Evolutionary conservation across 306 rosid genomes (phyloP).

Genomic region (Cercis canadensis): DNA sequence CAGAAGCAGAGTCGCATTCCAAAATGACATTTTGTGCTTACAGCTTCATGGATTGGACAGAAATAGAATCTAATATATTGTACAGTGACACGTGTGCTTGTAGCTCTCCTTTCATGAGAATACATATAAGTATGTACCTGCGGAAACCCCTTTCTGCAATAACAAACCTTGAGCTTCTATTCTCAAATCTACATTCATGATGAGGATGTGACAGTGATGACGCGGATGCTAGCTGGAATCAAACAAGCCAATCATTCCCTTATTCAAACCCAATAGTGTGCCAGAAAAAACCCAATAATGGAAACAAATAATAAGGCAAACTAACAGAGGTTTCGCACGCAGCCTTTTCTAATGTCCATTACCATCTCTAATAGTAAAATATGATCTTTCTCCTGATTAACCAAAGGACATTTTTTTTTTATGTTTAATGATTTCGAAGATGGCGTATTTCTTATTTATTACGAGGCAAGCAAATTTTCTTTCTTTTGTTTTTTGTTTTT

Average conservation of each 20-base stretch:
- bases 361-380: not conserved
- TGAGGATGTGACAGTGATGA: constrained; percentile 38
- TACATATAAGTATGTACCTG: constrained; percentile 15
- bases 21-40: constrained; percentile 31
- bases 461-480: not conserved
- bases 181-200: constrained; percentile 22
- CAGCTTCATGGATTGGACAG: constrained; percentile 49
- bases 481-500: not conserved
- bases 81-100: constrained; percentile 34
- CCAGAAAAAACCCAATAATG: not conserved
- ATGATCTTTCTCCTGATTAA: no score
- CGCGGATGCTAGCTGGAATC: not conserved
- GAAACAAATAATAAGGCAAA: not conserved
- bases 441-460: no score
- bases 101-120: constrained; percentile 11
- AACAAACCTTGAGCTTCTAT: constrained; percentile 45
- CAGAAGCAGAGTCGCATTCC: constrained; percentile 24
- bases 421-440: no score
- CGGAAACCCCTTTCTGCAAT: constrained; percentile 30
- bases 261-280: no score
- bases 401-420: no score
- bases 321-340: no score
- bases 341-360: no score
- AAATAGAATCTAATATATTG: constrained; percentile 26
- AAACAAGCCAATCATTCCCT: constrained; percentile 29